Evolutionary conservation across 2,329 filamentous ascomycete species (phyloP), one percentile per base, ranked within the genome.

Genomic region (Aspergillus sp.): DNA sequence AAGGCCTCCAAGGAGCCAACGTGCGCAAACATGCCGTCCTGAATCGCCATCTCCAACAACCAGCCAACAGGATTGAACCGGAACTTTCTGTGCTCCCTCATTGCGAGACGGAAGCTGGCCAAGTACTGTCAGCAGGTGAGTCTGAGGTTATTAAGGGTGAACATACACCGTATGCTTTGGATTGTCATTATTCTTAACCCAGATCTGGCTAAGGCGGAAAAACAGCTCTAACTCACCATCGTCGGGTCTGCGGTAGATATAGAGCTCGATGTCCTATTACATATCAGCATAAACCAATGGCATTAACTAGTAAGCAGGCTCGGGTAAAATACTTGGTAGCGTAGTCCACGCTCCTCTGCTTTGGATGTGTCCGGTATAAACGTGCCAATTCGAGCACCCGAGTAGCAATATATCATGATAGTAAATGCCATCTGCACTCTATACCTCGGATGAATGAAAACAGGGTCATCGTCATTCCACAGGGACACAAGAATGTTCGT

Each of bases 291-390:
- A 44, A 44, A 24, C 19, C 17, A 44, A 44, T 12, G 19, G 17
- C 41, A 24, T 21, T 21, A 23, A 44, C 33, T 44, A 23, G 17
- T 44, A 11, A 44, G 41, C 41, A 37, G 55, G 52, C 21, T 53
- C 37, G 44, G 37, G 23, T 47, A 46, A 55, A 51, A 37, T 60
- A 60, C 58, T 57, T 60, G 23, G 39, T 60, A 60, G 49, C 50
- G 45, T 6, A 60, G 54, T 40, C 54, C 45, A 54, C 50, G 46
- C 31, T 54, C 33, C 24, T 60, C 58, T 54, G 23, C 39, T 40
- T 60, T 60, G 4, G 50, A 60, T 12, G 33, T 60, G 45, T 60
- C 50, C 24, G 58, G 58, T 60, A 60, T 57, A 45, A 57, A 60
- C 24, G 40, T 57, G 54, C 58, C 50, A 51, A 60, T 60, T 19